Evolutionary conservation across 2,329 filamentous ascomycete genomes (phyloP), one percentile per base, ranked within the genome.

Genomic region (Penicillium sp.): DNA sequence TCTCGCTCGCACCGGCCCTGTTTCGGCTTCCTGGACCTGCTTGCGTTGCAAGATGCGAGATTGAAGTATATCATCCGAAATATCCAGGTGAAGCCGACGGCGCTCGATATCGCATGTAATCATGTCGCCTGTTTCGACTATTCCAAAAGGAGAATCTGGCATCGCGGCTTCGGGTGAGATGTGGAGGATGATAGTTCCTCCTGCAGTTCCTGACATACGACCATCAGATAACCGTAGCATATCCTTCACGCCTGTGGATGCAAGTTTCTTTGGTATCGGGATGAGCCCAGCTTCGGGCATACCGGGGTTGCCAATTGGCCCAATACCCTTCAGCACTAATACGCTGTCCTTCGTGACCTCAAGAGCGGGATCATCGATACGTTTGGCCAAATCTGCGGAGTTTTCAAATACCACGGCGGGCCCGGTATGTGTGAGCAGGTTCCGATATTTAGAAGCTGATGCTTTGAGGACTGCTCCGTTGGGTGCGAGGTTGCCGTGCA

Each of bases 221-320:
- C 80, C 80, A 65, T 84, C 80, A 0, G 75, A 79, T 4, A 83
- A 63, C 1, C 80, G 69, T 23, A 83, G 60, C 80, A 83, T 82
- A 58, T 82, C 79, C 21, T 68, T 72, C 1, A 82, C 77, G 0
- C 80, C 80, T 48, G 72, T 62, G 2, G 62, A 63, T 6, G 68
- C 75, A 2, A 82, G 66, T 51, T 81, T 82, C 13, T 75, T 68
- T 0, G 79, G 78, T 12, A 80, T 77, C 0, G 78, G 79, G 21
- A 81, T 78, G 7, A 80, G 64, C 0, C 78, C 78, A 1, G 78
- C 77, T 61, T 81, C 78, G 1, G 79, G 79, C 79, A 81, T 81
- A 0, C 79, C 79, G 0, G 79, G 78, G 33, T 80, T 78, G 0
- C 79, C 78, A 4, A 79, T 73, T 0, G 78, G 78, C 0, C 79